Percentiles rank a stretch among this genome's conserved stretches.
Evolutionary conservation across 202 grass and related monocot genomes (phyloP).

Genomic region (Setaria viridis): DNA sequence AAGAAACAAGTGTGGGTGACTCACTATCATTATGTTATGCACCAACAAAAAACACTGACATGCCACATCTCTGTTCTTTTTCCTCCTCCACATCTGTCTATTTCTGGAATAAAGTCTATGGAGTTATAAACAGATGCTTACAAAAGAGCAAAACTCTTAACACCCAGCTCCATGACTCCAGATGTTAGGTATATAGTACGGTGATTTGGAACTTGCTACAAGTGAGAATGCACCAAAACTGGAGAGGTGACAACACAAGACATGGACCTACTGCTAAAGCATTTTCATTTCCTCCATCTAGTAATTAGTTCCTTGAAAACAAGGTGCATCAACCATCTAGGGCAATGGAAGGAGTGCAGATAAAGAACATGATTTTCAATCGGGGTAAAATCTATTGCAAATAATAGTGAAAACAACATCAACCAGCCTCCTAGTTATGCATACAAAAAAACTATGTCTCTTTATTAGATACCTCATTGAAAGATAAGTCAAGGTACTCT

Average conservation of each 20-base stretch:
- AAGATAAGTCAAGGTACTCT: slow-evolving; percentile 61
- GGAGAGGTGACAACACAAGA: not conserved
- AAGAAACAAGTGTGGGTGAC: not conserved
- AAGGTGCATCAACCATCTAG: slow-evolving; percentile 13
- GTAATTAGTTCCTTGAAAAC: not conserved
- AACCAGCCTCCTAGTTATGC: slow-evolving; percentile 29
- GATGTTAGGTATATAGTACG: not conserved
- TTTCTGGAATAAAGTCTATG: not conserved
- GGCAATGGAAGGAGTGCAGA: not conserved
- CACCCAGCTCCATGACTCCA: not conserved
- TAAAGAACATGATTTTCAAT: not conserved
- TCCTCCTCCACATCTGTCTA: not conserved
- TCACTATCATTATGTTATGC: not conserved
- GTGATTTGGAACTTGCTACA: not conserved
- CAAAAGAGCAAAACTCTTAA: no score
- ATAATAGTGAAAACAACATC: slow-evolving; percentile 10
- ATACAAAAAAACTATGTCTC: slow-evolving; percentile 25
- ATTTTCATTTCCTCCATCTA: not conserved
- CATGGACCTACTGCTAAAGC: not conserved
- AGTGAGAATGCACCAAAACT: not conserved
- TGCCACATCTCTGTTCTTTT: not conserved
- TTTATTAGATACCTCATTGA: slow-evolving; percentile 50
- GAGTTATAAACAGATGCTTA: not conserved
- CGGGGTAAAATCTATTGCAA: not conserved
- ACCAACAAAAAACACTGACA: slow-evolving; percentile 6